phyloP scores from a whole-genome alignment of 2,329 filamentous ascomycete species.

The Fusarium buharicum region DNA sequence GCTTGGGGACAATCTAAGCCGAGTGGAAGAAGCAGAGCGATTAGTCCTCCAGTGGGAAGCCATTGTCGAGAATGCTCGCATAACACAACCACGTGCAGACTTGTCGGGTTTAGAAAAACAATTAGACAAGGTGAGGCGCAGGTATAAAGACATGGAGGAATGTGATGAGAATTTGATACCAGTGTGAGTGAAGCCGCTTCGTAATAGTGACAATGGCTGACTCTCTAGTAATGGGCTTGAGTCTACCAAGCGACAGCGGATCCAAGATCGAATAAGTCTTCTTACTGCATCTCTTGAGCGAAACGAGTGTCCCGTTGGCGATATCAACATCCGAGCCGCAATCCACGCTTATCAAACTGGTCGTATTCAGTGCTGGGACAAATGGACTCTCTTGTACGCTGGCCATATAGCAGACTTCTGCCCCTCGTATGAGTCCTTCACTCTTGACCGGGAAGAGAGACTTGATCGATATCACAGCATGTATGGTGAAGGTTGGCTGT shows the following conservation, averaged over 20 bases:
- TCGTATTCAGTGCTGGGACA: slow-evolving; percentile 39
- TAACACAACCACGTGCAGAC: slow-evolving; percentile 34
- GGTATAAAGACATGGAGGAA: slow-evolving; percentile 37
- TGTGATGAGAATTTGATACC: slow-evolving; percentile 39
- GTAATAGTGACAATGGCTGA: slow-evolving; percentile 2
- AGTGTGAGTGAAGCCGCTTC: slow-evolving; percentile 18
- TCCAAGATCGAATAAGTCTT: slow-evolving; percentile 26
- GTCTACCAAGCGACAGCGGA: slow-evolving; percentile 34
- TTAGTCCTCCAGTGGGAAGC: slow-evolving; percentile 42
- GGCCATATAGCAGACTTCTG: slow-evolving; percentile 38
- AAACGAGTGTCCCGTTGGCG: slow-evolving; percentile 15
- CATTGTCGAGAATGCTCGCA: slow-evolving; percentile 35
- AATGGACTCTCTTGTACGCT: slow-evolving; percentile 42
- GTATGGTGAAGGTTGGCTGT: slow-evolving; percentile 44
- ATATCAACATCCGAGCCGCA: slow-evolving; percentile 34
- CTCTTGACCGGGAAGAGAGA: slow-evolving; percentile 36
- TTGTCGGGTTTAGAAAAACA: slow-evolving; percentile 37
- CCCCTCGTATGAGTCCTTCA: slow-evolving; percentile 42
- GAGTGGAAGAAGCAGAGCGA: slow-evolving; percentile 39
- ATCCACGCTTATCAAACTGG: slow-evolving; percentile 38
- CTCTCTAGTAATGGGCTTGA: slow-evolving; percentile 39
- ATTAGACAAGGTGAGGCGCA: slow-evolving; percentile 18
- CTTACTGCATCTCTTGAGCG: slow-evolving; percentile 21
- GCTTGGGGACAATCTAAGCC: slow-evolving; percentile 39
- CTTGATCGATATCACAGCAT: slow-evolving; percentile 36